These are phyloP conservation scores for Tetramitus jugosus DNA, from an alignment of 208 protist species.

Conservation along the genomic window DNA sequence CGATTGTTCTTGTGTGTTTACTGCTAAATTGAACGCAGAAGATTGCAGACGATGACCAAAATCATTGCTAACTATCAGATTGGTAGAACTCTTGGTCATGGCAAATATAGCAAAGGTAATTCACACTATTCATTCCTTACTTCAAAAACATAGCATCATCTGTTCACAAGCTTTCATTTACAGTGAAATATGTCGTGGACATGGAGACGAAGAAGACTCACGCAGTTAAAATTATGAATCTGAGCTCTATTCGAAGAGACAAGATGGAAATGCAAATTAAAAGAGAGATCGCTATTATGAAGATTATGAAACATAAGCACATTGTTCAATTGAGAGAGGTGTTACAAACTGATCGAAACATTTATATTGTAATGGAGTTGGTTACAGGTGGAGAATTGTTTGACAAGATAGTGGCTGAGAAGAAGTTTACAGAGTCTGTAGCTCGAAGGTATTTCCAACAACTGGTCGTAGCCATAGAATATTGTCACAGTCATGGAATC, in stretches of 20 bases:
- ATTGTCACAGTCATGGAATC: slow-evolving; percentile 76
- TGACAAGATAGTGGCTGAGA: slow-evolving; percentile 70
- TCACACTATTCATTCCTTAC: too few relatives aligned
- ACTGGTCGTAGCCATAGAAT: slow-evolving; percentile 80
- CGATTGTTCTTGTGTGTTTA: too few relatives aligned
- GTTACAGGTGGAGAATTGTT: slow-evolving; percentile 77
- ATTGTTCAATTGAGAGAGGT: slow-evolving; percentile 51
- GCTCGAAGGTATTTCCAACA: slow-evolving; percentile 81
- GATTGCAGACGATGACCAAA: too few relatives aligned
- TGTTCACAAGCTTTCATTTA: too few relatives aligned
- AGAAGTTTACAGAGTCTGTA: slow-evolving; percentile 65
- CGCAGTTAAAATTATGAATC: slow-evolving; percentile 74
- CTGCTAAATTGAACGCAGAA: too few relatives aligned
- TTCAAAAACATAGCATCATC: background rate
- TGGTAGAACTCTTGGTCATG: background rate
- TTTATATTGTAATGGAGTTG: slow-evolving; percentile 37
- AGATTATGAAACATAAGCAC: slow-evolving; percentile 46
- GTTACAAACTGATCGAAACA: slow-evolving; percentile 45
- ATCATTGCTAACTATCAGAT: background rate
- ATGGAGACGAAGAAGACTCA: slow-evolving; percentile 30
- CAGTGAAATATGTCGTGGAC: slow-evolving; percentile 33
- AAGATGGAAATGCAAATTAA: slow-evolving; percentile 54
- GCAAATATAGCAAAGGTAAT: too few relatives aligned
- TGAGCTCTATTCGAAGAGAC: slow-evolving; percentile 56
- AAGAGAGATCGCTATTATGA: slow-evolving; percentile 66